Percentiles rank a stretch among this genome's conserved stretches.
These are phyloP conservation scores for Talaromyces sp. DNA, from an alignment of 2,329 filamentous ascomycete genomes.

Conservation along the genomic window DNA sequence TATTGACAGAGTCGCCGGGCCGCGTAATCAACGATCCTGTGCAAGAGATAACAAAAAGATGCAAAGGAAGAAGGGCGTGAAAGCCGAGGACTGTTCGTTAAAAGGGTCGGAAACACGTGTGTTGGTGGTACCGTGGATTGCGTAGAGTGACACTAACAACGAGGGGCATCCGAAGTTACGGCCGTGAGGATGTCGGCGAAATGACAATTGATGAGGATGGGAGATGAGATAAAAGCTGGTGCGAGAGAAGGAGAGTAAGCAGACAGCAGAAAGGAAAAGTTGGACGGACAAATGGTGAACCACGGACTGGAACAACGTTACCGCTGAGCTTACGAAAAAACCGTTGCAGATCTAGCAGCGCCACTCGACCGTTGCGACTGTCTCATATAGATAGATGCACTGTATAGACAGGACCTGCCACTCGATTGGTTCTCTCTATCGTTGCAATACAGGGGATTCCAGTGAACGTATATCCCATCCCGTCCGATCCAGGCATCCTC, in stretches of 20 bases:
- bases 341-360: slow-evolving; percentile 7
- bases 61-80: neutral
- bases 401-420: neutral
- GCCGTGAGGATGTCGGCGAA: neutral
- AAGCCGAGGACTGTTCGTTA: neutral
- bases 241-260: neutral
- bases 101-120: neutral
- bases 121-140: neutral
- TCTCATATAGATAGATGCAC: neutral
- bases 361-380: slow-evolving; percentile 1
- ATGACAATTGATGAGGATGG: neutral
- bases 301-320: slow-evolving; percentile 6
- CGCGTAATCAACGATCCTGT: neutral
- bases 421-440: neutral
- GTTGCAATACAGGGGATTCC: neutral
- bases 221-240: neutral
- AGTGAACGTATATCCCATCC: no score
- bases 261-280: neutral
- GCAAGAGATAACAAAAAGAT: neutral
- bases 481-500: no score
- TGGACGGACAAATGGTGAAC: neutral
- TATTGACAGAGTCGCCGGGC: neutral
- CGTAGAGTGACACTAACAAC: slow-evolving; percentile 1
- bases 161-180: neutral
- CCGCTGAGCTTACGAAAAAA: neutral